Conservation (phyloP, 192 early-diverging fungal genomes). For the Phycomyces nitens region DNA sequence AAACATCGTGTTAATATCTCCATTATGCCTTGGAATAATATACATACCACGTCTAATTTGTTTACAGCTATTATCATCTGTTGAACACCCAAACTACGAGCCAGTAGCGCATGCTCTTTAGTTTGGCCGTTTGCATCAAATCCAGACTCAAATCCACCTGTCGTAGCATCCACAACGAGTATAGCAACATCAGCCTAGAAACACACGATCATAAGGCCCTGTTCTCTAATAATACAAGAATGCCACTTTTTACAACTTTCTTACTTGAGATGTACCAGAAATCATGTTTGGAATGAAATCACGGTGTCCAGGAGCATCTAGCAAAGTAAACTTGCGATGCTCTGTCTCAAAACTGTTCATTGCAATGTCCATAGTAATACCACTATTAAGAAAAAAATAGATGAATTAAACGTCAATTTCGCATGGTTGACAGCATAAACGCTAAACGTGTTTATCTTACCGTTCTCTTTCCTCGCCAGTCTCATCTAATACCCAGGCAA, state of each 20-base stretch:
- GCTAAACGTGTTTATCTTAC: too few relatives aligned
- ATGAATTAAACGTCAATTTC: background rate
- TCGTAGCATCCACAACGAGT: constrained; percentile 85
- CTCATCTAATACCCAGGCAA: constrained; percentile 97
- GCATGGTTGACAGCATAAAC: background rate
- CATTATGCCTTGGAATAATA: background rate
- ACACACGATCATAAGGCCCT: background rate
- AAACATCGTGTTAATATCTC: background rate
- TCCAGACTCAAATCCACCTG: constrained; percentile 93
- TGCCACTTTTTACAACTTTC: background rate
- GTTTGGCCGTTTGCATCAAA: constrained; percentile 95
- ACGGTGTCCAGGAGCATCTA: constrained; percentile 96
- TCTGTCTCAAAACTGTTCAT: constrained; percentile 84
- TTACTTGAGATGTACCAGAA: constrained; percentile 80
- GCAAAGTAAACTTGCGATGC: constrained; percentile 73
- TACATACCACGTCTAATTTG: constrained; percentile 82
- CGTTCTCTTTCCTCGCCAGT: constrained; percentile 87
- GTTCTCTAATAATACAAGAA: background rate
- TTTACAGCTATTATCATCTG: constrained; percentile 94
- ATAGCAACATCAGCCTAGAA: constrained; percentile 90
- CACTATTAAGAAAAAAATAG: constrained; percentile 41
- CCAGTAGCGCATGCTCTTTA: constrained; percentile 89
- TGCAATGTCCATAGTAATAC: constrained; percentile 97
- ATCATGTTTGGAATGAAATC: constrained; percentile 99
- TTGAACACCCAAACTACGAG: constrained; percentile 87